Evolutionary conservation across 768 basidiomycete genomes (phyloP), one percentile per base, ranked within the genome.

Genomic region (Phaffia australis): DNA sequence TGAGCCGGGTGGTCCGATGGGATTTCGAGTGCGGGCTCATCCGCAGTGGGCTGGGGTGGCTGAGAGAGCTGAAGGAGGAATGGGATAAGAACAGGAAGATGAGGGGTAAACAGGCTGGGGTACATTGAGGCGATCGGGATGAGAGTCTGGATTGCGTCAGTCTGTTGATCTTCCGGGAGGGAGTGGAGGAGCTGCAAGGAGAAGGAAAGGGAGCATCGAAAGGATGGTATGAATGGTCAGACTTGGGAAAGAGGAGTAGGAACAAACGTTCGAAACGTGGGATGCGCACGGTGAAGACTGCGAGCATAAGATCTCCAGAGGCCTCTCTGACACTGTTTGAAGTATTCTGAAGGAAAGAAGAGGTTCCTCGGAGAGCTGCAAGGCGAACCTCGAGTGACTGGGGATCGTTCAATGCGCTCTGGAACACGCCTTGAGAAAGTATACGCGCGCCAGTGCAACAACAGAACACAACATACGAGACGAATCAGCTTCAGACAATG

Each of bases 31-130:
- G 73, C 3, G 46, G 27, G 73, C 27, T 75, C 78, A 2, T 73
- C 71, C 9, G 72, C 72, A 32, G 73, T 70, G 4, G 71, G 69
- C 11, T 42, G 35, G 4, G 35, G 35, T 1, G 80, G 78, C 2
- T 78, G 79, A 21, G 60, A 57, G 47, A 71, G 47, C 16, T 56
- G 52, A 14, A 64, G 49, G 32, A 64, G 35, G 74, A 89, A 89
- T 0, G 82, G 78, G 23, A 90, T 79, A 27, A 92, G 77, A 0
- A 82, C 82, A 9, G 79, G 78, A 9, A 91, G 78, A 73, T 91
- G 89, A 0, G 86, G 83, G 25, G 81, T 79, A 71, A 92, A 92
- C n/a, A 90, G 79, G 0, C 78, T 77, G 0, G 89, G 85, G 66
- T 87, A 81, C 1, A 84, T 80, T 6, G 82, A 77, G 30, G 85